Base-by-base conservation (phyloP, 495 filamentous ascomycete species). In the Tirmania nivea region DNA sequence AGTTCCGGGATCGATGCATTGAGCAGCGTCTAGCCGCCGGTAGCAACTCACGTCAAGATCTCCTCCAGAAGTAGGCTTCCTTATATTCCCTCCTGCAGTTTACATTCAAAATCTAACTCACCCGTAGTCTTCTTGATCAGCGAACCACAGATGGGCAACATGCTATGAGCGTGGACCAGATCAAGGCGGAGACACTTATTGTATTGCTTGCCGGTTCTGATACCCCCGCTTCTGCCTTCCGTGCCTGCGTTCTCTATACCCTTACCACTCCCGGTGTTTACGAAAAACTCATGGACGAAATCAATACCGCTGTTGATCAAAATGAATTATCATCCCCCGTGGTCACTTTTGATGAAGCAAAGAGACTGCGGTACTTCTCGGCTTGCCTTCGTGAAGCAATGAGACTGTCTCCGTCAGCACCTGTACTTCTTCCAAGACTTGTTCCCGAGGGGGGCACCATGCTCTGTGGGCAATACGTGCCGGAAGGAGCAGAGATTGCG, bases 161-260 rank as follows among this genome's bases (percentile, higher is more conserved):
- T 14, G 39, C 58, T 34, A 58, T 60, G 52, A 48, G 53, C 17
- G 50, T 60, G 19, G 53, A 60, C 2, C 70, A 75, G 52, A 68
- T 77, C 58, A 71, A 72, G 52, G 72, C 73, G 0, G 76, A 77
- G 62, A 70, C 74, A 19, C 61, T 77, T 2, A 64, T 77, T 0
- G 69, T 78, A 16, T 61, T 78, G 48, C 67, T 80, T 10, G 79
- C 78, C 2, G 78, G 77, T n/a, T 73, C 77, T 8, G 80, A 85
- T 55, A 80, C 79, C 10, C 77, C 74, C 0, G 73, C 75, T 0
- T 76, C 73, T 1, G 68, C 73, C 9, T 71, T 83, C 59, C 70
- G 70, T 49, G 71, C 69, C 1, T 67, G 76, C 42, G 63, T 83
- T 47, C 57, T 70, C 20, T 72, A 75, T 56, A 63, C 83, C 20